phyloP scores from a whole-genome alignment of 2,329 filamentous ascomycete species.

The Pestalotiopsis sp. region DNA sequence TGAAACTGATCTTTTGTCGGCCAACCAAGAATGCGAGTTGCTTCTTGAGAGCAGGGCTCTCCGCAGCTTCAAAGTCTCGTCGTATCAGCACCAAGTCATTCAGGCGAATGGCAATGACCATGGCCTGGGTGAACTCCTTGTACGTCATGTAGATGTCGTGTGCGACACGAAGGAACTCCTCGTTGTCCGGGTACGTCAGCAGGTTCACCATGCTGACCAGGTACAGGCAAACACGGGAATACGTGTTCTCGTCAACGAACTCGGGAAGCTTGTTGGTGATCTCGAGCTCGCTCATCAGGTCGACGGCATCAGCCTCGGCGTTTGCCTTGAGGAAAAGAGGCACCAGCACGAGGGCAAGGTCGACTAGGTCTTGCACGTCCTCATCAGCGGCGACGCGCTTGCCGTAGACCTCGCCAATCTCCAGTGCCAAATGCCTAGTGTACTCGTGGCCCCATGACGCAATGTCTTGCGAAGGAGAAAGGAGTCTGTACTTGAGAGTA shows the following conservation, averaged over 20 bases:
- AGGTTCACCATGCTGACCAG: conserved; percentile 99
- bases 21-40: conserved; percentile 93
- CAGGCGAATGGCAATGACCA: conserved; percentile 89
- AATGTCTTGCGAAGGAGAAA: conserved; percentile 89
- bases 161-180: conserved; percentile 89
- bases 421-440: conserved; percentile 89
- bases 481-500: conserved; percentile 91
- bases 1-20: conserved; percentile 85
- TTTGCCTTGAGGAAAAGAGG: conserved; percentile 97
- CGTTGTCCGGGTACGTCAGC: conserved; percentile 95
- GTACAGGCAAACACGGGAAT: conserved; percentile 90
- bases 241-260: conserved; percentile 93
- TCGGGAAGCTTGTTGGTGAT: conserved; percentile 91
- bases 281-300: conserved; percentile 94
- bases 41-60: conserved; percentile 82
- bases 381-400: conserved; percentile 86
- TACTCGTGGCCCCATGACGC: conserved; percentile 99
- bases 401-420: conserved; percentile 93
- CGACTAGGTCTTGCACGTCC: conserved; percentile 78
- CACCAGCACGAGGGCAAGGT: conserved; percentile 82
- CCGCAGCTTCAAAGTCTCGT: conserved; percentile 77
- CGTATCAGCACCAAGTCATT: conserved; percentile 86
- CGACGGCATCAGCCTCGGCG: conserved; percentile 95
- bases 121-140: conserved; percentile 90
- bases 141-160: conserved; percentile 94